Percentiles rank a stretch among this genome's conserved stretches.
Conservation (phyloP, 2,329 filamentous ascomycete species). For the Orbilia blumenaviensis region DNA sequence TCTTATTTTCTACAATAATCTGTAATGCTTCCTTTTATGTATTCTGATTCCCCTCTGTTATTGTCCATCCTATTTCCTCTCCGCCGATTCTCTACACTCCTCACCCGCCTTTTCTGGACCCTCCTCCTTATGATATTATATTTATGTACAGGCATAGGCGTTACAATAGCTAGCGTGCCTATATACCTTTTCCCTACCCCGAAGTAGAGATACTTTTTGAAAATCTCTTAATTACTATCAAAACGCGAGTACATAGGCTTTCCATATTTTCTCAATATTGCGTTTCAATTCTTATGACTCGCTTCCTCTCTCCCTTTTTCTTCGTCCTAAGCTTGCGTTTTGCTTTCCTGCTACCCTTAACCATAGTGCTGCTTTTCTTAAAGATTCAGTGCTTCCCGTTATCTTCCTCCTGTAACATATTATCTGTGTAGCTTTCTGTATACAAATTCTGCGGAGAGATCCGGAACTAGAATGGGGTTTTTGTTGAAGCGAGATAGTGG, state of each 20-base stretch:
- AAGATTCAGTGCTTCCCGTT: no score
- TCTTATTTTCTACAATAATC: slow-evolving; percentile 11
- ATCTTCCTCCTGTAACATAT: slow-evolving; percentile 38
- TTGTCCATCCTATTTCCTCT: neutral
- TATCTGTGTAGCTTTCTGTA: slow-evolving; percentile 18
- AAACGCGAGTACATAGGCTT: slow-evolving; percentile 24
- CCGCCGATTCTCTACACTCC: neutral
- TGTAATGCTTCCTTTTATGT: slow-evolving; percentile 7
- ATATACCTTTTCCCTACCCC: neutral
- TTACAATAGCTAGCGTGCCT: slow-evolving; percentile 25
- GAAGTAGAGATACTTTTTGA: slow-evolving; percentile 36
- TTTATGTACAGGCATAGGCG: slow-evolving; percentile 36
- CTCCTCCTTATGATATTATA: neutral
- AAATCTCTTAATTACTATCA: slow-evolving; percentile 8
- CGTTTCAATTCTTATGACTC: neutral
- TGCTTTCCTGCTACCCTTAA: neutral
- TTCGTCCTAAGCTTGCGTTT: neutral
- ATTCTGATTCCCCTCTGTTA: neutral
- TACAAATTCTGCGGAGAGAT: slow-evolving; percentile 4
- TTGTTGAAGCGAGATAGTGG: neutral
- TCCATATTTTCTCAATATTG: neutral
- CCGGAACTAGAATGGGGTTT: no score
- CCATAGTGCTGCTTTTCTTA: neutral
- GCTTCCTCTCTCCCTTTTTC: neutral
- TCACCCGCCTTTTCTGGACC: neutral